These are phyloP conservation scores for Trametes pubescens DNA, from an alignment of 1,284 basidiomycete genomes.

Conservation along the genomic window DNA sequence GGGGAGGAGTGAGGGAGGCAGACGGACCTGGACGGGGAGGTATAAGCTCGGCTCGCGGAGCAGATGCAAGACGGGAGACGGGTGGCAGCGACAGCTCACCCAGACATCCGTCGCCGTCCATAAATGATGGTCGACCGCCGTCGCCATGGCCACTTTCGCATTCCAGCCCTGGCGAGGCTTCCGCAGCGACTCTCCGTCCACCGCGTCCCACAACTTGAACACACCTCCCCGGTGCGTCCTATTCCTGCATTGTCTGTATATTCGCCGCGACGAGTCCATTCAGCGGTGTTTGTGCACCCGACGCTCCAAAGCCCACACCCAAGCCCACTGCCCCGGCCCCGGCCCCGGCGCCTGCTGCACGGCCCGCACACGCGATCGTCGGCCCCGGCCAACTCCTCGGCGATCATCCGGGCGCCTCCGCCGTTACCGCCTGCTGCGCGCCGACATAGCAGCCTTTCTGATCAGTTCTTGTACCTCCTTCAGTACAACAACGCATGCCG, in stretches of 20 bases:
- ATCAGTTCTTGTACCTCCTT: background rate
- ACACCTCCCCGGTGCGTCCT: background rate
- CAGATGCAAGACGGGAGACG: conserved; percentile 10
- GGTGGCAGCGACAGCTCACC: conserved; percentile 16
- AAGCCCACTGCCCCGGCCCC: conserved; percentile 9
- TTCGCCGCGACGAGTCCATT: background rate
- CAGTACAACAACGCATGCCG: conserved; percentile 20
- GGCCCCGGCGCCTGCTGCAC: background rate
- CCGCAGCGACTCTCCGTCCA: conserved; percentile 12
- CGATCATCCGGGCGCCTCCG: conserved; percentile 16
- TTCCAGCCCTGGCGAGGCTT: conserved; percentile 20
- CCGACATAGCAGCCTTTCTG: conserved; percentile 6
- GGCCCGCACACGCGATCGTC: conserved; percentile 21
- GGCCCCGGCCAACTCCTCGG: conserved; percentile 17
- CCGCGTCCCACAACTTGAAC: conserved; percentile 3
- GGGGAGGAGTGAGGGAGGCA: conserved; percentile 22
- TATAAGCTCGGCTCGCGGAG: conserved; percentile 34
- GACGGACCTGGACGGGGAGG: conserved; percentile 27
- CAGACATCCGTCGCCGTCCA: conserved; percentile 17
- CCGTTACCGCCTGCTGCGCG: background rate
- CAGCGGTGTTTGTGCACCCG: background rate
- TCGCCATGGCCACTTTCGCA: conserved; percentile 41
- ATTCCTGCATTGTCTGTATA: conserved; percentile 1
- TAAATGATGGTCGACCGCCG: conserved; percentile 33
- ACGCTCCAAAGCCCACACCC: background rate